phyloP scores from a whole-genome alignment of 768 basidiomycete genomes.

The Pulveroboletus frians region DNA sequence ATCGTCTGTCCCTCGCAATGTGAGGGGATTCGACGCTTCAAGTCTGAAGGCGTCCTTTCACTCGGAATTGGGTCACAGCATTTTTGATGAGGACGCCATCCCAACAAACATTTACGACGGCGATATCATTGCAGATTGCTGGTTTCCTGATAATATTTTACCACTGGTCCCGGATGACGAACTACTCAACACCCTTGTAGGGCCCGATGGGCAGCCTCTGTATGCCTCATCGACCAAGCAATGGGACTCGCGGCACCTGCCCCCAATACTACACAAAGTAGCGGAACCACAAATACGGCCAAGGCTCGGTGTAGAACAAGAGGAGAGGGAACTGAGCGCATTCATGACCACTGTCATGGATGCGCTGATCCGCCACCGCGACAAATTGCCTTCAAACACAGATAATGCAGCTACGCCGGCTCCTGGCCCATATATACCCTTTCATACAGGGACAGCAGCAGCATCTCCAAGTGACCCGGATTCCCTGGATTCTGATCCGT shows the following conservation, averaged over 20 bases:
- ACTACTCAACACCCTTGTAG: not conserved
- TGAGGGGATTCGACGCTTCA: too few relatives aligned
- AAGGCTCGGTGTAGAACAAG: not conserved
- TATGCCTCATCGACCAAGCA: not conserved
- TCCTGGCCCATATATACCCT: too few relatives aligned
- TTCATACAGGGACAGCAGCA: too few relatives aligned
- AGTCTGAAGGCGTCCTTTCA: too few relatives aligned
- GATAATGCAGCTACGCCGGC: too few relatives aligned
- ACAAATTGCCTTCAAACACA: too few relatives aligned
- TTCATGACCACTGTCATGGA: not conserved
- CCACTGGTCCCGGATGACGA: not conserved
- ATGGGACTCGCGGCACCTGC: not conserved
- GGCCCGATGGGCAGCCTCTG: not conserved
- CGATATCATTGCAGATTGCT: not conserved
- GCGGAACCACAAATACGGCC: too few relatives aligned
- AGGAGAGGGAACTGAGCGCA: not conserved
- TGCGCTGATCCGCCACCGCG: too few relatives aligned
- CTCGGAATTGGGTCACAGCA: not conserved
- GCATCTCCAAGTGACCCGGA: not conserved
- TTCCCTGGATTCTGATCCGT: too few relatives aligned
- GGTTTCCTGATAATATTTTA: not conserved
- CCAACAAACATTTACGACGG: not conserved
- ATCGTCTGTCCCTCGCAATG: too few relatives aligned
- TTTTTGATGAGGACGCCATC: not conserved
- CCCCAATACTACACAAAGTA: not conserved